Evolutionary conservation across 371 early-diverging fungal species (phyloP).

Genomic region (Mucor irregularis): DNA sequence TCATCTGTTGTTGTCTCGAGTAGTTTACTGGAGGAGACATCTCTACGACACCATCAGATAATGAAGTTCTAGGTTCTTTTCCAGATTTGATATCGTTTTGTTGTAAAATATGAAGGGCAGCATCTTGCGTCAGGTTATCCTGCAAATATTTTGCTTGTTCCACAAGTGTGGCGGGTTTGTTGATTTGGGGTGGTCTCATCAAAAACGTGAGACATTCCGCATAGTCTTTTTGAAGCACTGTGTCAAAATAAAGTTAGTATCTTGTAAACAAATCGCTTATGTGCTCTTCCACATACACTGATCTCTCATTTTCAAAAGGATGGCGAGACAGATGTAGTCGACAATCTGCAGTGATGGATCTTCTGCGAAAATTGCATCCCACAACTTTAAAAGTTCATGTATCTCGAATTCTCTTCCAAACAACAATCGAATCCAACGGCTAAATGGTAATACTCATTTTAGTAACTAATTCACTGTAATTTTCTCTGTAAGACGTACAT

Average conservation of each 20-base stretch:
- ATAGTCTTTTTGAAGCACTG: slow-evolving; percentile 78
- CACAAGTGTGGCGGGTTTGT: slow-evolving; percentile 57
- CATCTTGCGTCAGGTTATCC: slow-evolving; percentile 44
- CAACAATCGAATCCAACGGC: slow-evolving; percentile 91
- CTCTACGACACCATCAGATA: slow-evolving; percentile 29
- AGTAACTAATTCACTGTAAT: neutral
- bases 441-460: slow-evolving; percentile 16
- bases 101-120: slow-evolving; percentile 56
- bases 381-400: slow-evolving; percentile 69
- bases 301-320: slow-evolving; percentile 75
- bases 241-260: neutral
- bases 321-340: slow-evolving; percentile 78
- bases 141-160: slow-evolving; percentile 70
- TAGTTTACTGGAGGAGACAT: neutral
- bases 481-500: slow-evolving; percentile 73
- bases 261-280: slow-evolving; percentile 19
- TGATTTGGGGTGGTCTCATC: slow-evolving; percentile 73
- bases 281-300: too few relatives aligned
- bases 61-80: slow-evolving; percentile 44
- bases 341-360: slow-evolving; percentile 71
- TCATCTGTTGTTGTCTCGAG: neutral
- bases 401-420: slow-evolving; percentile 89
- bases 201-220: slow-evolving; percentile 72
- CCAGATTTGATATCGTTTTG: slow-evolving; percentile 60
- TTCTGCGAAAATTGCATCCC: slow-evolving; percentile 90